These are phyloP conservation scores for Tetrahymena thermophila DNA, from an alignment of 73 alveolate genomes.

Conservation along the genomic window DNA sequence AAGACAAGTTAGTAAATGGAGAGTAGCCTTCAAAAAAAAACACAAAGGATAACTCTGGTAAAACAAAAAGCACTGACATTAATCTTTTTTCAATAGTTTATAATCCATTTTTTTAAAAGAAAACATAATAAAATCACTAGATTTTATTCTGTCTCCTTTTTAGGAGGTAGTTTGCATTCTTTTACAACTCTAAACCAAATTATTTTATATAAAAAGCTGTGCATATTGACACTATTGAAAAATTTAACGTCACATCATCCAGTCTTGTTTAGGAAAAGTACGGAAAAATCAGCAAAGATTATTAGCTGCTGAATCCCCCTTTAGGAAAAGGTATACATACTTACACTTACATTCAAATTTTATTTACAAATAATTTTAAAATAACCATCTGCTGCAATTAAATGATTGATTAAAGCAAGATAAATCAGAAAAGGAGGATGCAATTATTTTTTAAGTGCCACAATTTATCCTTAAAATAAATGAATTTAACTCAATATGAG, in stretches of 20 bases:
- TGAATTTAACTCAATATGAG: too few relatives aligned
- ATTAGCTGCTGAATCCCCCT: slow-evolving; percentile 38
- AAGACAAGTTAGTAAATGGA: background rate
- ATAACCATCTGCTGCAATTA: background rate
- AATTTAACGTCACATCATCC: slow-evolving; percentile 6
- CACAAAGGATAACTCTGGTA: background rate
- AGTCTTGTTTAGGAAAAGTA: slow-evolving; percentile 26
- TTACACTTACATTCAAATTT: too few relatives aligned
- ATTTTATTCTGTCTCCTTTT: background rate
- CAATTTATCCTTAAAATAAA: too few relatives aligned
- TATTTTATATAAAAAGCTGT: background rate
- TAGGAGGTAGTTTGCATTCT: background rate
- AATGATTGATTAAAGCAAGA: too few relatives aligned
- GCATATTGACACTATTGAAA: background rate
- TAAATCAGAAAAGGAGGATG: too few relatives aligned
- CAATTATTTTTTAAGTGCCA: too few relatives aligned
- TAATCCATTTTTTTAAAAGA: too few relatives aligned
- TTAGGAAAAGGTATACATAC: slow-evolving; percentile 29
- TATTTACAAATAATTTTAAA: background rate
- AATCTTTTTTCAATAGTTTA: background rate
- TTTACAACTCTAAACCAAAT: background rate
- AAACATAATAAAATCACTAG: background rate
- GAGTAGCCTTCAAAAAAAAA: background rate
- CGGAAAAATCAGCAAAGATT: slow-evolving; percentile 35
- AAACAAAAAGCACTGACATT: too few relatives aligned